Evolutionary conservation across 2,329 filamentous ascomycete genomes (phyloP).

Genomic region (Pestalotiopsis fici): DNA sequence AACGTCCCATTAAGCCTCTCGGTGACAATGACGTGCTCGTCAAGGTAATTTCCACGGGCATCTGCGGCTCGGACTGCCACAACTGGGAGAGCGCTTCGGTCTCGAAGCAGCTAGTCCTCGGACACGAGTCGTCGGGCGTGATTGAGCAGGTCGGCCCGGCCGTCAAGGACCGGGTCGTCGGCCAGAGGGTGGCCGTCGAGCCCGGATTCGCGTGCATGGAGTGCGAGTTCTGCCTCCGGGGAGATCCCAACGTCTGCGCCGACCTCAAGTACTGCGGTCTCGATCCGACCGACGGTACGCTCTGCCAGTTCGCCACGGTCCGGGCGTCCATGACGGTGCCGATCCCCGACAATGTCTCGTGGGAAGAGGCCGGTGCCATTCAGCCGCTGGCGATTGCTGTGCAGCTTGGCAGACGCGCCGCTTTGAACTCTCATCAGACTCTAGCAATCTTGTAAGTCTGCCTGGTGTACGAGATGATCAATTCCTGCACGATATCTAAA

Average conservation of each 20-base stretch:
- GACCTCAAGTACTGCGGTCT: conserved; percentile 6
- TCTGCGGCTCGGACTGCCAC: conserved; percentile 7
- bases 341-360: conserved; percentile 3
- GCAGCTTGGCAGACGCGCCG: background rate
- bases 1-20: background rate
- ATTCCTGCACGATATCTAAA: background rate
- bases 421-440: background rate
- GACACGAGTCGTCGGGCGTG: conserved; percentile 4
- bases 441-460: conserved; percentile 5
- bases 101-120: background rate
- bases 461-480: background rate
- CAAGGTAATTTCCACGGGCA: conserved; percentile 2
- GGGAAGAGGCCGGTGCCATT: conserved; percentile 5
- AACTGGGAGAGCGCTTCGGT: conserved; percentile 7
- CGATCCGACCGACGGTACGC: conserved; percentile 3
- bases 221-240: conserved; percentile 5
- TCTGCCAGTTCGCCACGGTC: background rate
- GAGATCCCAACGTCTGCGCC: background rate
- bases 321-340: conserved; percentile 4
- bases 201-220: conserved; percentile 5
- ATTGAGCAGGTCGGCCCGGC: conserved; percentile 1
- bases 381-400: conserved; percentile 4
- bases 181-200: conserved; percentile 3
- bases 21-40: conserved; percentile 6
- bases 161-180: background rate